phyloP scores from a whole-genome alignment of 1,284 basidiomycete species.

The Coniophora puteana region DNA sequence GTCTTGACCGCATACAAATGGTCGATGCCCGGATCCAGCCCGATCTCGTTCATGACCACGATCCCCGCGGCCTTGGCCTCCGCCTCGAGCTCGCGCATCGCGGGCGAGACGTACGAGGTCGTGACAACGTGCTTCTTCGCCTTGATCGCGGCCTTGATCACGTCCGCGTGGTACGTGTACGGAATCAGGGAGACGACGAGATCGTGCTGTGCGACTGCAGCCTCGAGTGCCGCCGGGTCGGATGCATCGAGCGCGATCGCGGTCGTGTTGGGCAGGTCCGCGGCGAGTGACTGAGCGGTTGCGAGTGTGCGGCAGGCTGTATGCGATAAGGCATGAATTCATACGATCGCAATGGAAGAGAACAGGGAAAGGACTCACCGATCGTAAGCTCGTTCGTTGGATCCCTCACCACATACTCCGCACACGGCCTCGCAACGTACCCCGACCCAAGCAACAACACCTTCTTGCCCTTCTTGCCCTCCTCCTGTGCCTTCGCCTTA shows the following conservation, averaged over 20 bases:
- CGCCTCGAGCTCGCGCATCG: constrained; percentile 85
- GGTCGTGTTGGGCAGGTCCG: constrained; percentile 66
- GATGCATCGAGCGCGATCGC: constrained; percentile 85
- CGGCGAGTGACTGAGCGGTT: constrained; percentile 67
- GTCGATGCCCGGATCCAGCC: constrained; percentile 93
- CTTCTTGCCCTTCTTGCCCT: constrained; percentile 41
- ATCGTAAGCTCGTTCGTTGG: constrained; percentile 85
- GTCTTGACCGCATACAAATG: constrained; percentile 97
- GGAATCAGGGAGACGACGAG: constrained; percentile 97
- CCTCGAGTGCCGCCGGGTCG: constrained; percentile 71
- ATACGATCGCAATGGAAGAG: constrained; percentile 2
- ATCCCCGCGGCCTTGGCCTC: constrained; percentile 89
- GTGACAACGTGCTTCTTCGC: constrained; percentile 95
- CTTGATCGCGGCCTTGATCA: constrained; percentile 96
- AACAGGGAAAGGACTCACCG: constrained; percentile 36
- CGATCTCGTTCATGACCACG: constrained; percentile 97
- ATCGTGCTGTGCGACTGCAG: constrained; percentile 82
- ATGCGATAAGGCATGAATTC: constrained; percentile 10
- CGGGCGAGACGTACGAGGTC: constrained; percentile 90
- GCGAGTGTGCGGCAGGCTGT: constrained; percentile 83
- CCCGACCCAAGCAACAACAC: constrained; percentile 92
- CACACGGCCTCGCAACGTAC: constrained; percentile 92
- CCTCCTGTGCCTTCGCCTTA: constrained; percentile 19
- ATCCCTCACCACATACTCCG: constrained; percentile 88
- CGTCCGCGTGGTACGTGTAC: constrained; percentile 87